Base-by-base conservation (phyloP, 1,284 basidiomycete genomes). In the Ganoderma boninense region DNA sequence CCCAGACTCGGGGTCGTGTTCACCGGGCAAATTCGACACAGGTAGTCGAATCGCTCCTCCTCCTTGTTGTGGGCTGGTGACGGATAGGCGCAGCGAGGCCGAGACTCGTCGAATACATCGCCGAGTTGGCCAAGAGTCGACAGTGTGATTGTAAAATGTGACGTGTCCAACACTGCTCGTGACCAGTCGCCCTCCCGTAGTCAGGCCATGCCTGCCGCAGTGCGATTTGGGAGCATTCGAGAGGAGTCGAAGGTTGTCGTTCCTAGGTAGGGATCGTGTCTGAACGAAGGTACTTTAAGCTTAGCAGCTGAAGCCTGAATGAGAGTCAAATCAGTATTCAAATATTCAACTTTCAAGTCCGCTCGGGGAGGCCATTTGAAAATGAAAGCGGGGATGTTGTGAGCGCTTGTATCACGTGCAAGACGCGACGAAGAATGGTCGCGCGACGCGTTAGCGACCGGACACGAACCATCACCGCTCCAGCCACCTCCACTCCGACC, bases 381-480 rank as follows among this genome's bases (percentile, higher is more conserved):
- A 14, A 56, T 62, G 11, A 2, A 52, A 49, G 23, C n/a, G n/a
- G 46, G n/a, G 2, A 23, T 11, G 20, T 44, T 14, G 32, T 52
- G 49, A 49, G 64, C 69, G 69, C 61, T 16, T 38, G n/a, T n/a
- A 54, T 68, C 69, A 68, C 69, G 69, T 71, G 69, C 29, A 6
- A 16, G 40, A 60, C 67, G 67, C 66, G 69, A 60, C 64, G 49
- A 26, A 52, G 38, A 40, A 40, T 46, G 66, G 61, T 71, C 67
- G 69, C 69, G 69, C 68, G 62, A 46, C 52, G 69, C 66, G 66
- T 59, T 64, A 62, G 62, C 59, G 64, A n/a, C 49, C 65, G 63
- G 69, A 71, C 66, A 70, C 69, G 69, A 70, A 70, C 69, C 66
- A 66, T 65, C 65, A 65, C 66, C 61, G 49, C 69, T 60, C 69